Conservation (phyloP, 2,329 filamentous ascomycete species). For the Penicillium sp. region DNA sequence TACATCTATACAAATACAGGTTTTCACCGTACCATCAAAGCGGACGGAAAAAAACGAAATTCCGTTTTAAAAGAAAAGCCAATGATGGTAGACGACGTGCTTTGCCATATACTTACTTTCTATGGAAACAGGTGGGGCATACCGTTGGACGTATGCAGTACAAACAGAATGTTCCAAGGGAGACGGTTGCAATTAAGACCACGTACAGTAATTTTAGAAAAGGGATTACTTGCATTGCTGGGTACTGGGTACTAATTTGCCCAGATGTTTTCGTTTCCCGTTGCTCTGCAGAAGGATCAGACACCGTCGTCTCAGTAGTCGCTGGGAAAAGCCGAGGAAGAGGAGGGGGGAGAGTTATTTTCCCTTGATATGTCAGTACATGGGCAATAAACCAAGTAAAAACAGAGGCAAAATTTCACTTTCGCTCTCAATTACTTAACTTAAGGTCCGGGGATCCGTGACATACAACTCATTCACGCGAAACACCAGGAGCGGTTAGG, state of each 20-base stretch:
- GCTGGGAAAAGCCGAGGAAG: neutral
- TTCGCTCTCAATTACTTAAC: neutral
- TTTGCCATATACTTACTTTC: slow-evolving; percentile 22
- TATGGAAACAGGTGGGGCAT: slow-evolving; percentile 33
- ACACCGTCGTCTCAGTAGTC: slow-evolving; percentile 9
- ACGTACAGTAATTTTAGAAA: neutral
- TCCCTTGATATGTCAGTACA: neutral
- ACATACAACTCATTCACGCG: slow-evolving; percentile 5
- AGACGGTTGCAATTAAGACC: neutral
- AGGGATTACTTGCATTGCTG: neutral
- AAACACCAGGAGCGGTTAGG: slow-evolving; percentile 1
- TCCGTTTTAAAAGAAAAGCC: slow-evolving; percentile 13
- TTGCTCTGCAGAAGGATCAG: slow-evolving; percentile 10
- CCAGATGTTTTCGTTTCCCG: neutral
- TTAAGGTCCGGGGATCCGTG: slow-evolving; percentile 8
- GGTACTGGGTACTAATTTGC: neutral
- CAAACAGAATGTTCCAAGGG: neutral
- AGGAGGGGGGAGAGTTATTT: neutral
- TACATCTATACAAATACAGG: slow-evolving; percentile 16
- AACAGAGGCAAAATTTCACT: neutral
- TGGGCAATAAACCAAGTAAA: neutral
- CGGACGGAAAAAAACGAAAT: slow-evolving; percentile 10
- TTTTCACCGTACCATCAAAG: slow-evolving; percentile 13
- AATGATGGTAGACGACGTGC: slow-evolving; percentile 4
- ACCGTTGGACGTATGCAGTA: slow-evolving; percentile 2